Base-by-base conservation (phyloP, 495 filamentous ascomycete species). In the Daldinia loculata region DNA sequence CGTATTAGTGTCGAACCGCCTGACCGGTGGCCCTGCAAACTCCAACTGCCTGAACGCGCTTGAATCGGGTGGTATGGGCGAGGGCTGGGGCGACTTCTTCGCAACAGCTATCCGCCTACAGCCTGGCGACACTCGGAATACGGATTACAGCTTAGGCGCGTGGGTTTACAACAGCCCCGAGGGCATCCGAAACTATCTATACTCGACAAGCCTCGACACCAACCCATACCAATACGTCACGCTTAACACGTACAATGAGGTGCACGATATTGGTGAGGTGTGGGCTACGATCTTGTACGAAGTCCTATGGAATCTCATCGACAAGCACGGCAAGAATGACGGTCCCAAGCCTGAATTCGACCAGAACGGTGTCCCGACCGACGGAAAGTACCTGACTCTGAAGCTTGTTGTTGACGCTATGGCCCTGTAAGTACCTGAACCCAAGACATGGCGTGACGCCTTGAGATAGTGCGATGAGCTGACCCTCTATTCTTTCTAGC, bases 71-170 rank as follows among this genome's bases (percentile, higher is more conserved):
- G 84, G 85, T 55, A 85, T 87, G 85, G 84, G 85, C 38, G 85
- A 87, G 63, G 85, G 85, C 45, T 87, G 85, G 85, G 77, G 82
- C 27, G 85, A 87, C 70, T 86, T 84, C 77, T 82, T 81, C 74
- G 82, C 81, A 6, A 84, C 81, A 0, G 83, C 84, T 19, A 83
- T 86, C 70, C 80, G 84, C 51, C 74, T 86, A 62, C 82, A 85
- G 79, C 29, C 80, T 15, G 32, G 17, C 24, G 84, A 86, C 63
- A 86, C 80, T 0, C 83, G 83, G 30, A 45, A 70, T 11, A 86
- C 76, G 1, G 70, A 82, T 71, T 86, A 84, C 72, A 66, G 74
- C 39, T 74, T 85, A 64, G 82, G 83, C 56, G 78, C 78, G 55
- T 82, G 85, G 85, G 80, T 82, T 1, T 71, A 71, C 67, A 78